Conservation (phyloP, 495 filamentous ascomycete genomes). For the Aspergillus bridgeri region DNA sequence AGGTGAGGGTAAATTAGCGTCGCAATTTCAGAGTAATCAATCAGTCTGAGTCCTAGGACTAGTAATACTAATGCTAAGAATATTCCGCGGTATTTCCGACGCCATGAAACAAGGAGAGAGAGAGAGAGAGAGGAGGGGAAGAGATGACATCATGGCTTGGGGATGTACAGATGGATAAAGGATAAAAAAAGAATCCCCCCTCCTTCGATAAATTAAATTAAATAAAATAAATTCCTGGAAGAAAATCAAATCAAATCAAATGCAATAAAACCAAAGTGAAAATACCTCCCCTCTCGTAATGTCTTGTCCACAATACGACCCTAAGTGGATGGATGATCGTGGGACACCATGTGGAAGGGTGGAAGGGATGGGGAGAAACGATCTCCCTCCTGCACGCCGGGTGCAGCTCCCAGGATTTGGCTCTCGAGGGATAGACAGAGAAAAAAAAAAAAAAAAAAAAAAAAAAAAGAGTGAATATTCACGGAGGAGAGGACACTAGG, state of each 20-base stretch:
- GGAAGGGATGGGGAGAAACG: slow-evolving; percentile 8
- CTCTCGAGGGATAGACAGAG: not conserved
- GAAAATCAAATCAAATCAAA: no score
- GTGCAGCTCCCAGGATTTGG: not conserved
- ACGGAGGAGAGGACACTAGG: not conserved
- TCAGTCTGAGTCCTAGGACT: no score
- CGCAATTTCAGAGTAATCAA: not conserved
- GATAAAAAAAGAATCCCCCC: not conserved
- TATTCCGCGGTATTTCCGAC: no score
- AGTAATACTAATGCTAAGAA: not conserved
- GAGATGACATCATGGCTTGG: not conserved
- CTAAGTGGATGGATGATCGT: slow-evolving; percentile 12
- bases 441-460: no score
- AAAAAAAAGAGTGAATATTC: not conserved
- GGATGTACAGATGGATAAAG: not conserved
- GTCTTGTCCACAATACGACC: not conserved
- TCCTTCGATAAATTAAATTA: no score
- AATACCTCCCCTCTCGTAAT: not conserved
- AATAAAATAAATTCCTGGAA: no score
- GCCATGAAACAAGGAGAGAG: not conserved
- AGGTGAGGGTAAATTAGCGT: slow-evolving; percentile 10
- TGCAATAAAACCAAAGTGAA: no score
- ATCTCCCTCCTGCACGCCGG: slow-evolving; percentile 9
- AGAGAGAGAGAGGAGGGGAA: not conserved
- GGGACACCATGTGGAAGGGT: slow-evolving; percentile 23